phyloP scores from a whole-genome alignment of 805 yeast species.

The Yamadazyma olivae region DNA sequence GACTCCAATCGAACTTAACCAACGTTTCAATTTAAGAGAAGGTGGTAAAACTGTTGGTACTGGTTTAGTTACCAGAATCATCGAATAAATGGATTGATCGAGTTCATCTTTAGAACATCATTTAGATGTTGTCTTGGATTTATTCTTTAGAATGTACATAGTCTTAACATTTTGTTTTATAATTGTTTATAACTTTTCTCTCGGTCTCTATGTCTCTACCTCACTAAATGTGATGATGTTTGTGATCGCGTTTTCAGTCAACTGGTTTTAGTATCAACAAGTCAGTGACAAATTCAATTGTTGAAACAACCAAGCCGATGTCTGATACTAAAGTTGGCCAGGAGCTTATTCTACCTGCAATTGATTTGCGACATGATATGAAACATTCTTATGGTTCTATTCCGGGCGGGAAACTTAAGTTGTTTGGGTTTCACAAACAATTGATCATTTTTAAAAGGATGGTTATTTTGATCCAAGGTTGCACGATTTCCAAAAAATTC shows the following conservation, averaged over 20 bases:
- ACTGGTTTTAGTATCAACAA: too few species aligned
- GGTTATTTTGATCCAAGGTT: conserved; percentile 49
- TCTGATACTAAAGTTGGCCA: too few species aligned
- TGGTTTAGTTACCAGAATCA: conserved; percentile 91
- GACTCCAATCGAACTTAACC: conserved; percentile 93
- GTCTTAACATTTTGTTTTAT: too few species aligned
- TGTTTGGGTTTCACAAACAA: conserved; percentile 29
- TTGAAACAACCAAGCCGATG: too few species aligned
- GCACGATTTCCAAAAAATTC: conserved; percentile 45
- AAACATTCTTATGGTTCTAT: conserved; percentile 19
- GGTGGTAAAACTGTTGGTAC: conserved; percentile 99
- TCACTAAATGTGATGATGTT: too few species aligned
- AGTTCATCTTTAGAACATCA: too few species aligned
- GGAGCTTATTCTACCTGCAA: conserved; percentile 25
- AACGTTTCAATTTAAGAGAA: conserved; percentile 99
- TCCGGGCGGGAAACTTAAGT: conserved; percentile 13
- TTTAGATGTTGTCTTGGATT: neutral
- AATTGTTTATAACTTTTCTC: conserved; percentile 11
- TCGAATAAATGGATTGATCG: conserved; percentile 64
- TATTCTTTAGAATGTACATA: neutral
- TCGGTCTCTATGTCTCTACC: too few species aligned
- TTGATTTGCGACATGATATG: conserved; percentile 27
- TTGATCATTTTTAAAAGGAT: conserved; percentile 34
- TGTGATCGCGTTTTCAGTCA: too few species aligned
- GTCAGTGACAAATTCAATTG: too few species aligned